Base-by-base conservation (phyloP, 768 basidiomycete genomes). In the Lactarius pseudohatsudake region DNA sequence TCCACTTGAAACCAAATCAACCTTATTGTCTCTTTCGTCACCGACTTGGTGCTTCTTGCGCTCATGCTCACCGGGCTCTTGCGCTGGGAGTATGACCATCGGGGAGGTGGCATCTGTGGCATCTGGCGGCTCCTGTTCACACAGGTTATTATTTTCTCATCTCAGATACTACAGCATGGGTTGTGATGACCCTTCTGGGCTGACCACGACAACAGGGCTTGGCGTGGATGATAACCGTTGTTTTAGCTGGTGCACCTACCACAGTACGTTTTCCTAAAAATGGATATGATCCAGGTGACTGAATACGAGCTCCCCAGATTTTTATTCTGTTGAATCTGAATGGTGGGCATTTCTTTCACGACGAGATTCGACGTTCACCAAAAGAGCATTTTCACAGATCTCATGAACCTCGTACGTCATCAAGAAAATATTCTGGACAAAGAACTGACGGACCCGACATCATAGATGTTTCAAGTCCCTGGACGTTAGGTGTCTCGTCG, bases 61-160 rank as follows among this genome's bases (percentile, higher is more conserved):
- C 59, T 65, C 32, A 61, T 61, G 64, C 32, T 65, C 15, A 26
- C 13, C 3, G 64, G 64, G 6, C 30, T 65, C 18, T 47, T 56
- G 18, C 64, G 64, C 26, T 65, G 64, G 64, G 34, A 47, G n/a
- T 26, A 38, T 20, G 32, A 41, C 7, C 64, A 20, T 45, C 8
- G 4, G 34, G 7, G 3, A 22, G 54, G 59, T 4, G 53, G 59
- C 2, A n/a, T 56, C 22, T 65, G 59, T 4, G 53, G 59, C 2
- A n/a, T 56, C 22, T 65, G 54, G 64, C 11, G 18, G 54, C 16
- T 61, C 20, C 54, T 65, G 36, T 65, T 57, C 18, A 45, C 47
- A 1, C 58, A 64, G 30, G 58, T 59, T 11, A 36, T 30, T 28
- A 16, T 8, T 56, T 40, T 22, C 18, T 22, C 22, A 2, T 22